Evolutionary conservation across 441 rosid species (phyloP).

Genomic region (Croton laevigatus): DNA sequence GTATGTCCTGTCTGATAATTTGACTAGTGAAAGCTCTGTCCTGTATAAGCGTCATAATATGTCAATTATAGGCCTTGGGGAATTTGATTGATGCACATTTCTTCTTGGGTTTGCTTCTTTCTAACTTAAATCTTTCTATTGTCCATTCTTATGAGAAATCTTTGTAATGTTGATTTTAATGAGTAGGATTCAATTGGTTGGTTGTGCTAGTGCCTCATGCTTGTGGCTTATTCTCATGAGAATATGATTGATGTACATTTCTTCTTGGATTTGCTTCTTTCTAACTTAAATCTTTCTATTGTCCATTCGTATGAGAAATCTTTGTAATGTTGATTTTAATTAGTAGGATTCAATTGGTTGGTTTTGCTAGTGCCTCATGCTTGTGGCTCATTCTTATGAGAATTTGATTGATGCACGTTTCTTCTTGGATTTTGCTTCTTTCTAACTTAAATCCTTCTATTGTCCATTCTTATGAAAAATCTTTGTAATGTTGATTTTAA

Average conservation of each 20-base stretch:
- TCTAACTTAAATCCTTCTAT: not conserved
- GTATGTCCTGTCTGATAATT: not conserved
- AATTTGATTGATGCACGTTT: not conserved
- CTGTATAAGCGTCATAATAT: not conserved
- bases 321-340: not conserved
- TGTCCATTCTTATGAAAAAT: not conserved
- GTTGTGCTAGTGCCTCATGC: not conserved
- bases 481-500: not conserved
- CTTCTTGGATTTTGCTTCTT: not conserved
- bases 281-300: not conserved
- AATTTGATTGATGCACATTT: not conserved
- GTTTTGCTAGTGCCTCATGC: not conserved
- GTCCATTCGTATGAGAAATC: not conserved
- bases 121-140: not conserved
- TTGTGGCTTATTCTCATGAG: not conserved
- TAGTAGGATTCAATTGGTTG: not conserved
- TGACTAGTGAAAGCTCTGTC: not conserved
- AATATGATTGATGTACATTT: not conserved
- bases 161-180: not conserved
- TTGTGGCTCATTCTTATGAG: not conserved
- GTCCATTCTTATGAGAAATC: not conserved
- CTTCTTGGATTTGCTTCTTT: not conserved
- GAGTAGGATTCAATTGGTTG: not conserved
- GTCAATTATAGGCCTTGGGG: not conserved
- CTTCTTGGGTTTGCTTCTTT: not conserved